These are phyloP conservation scores for Neurospora sp. DNA, from an alignment of 495 filamentous ascomycete genomes.

Conservation along the genomic window DNA sequence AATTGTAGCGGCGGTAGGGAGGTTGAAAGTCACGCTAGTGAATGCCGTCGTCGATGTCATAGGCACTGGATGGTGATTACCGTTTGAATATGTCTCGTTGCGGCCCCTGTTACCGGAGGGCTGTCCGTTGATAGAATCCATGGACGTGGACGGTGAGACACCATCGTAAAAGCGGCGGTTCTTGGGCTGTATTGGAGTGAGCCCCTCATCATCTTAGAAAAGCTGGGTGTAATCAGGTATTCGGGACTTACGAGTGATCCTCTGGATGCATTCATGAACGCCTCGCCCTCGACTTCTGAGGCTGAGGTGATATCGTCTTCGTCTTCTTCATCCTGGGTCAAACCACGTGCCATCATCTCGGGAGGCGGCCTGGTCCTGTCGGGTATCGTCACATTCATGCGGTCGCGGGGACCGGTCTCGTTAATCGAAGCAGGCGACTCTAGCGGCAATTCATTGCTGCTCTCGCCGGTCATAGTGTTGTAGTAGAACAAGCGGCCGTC, in stretches of 20 bases:
- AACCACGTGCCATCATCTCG: slow-evolving; percentile 83
- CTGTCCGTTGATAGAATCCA: slow-evolving; percentile 69
- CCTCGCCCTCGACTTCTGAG: slow-evolving; percentile 70
- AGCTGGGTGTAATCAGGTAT: background rate
- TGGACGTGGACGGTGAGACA: slow-evolving; percentile 80
- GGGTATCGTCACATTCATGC: slow-evolving; percentile 77
- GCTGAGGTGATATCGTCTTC: slow-evolving; percentile 66
- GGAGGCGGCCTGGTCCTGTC: slow-evolving; percentile 84
- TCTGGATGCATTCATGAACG: slow-evolving; percentile 36
- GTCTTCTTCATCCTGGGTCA: slow-evolving; percentile 74
- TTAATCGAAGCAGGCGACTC: slow-evolving; percentile 75
- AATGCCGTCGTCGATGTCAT: slow-evolving; percentile 59
- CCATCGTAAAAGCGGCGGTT: slow-evolving; percentile 62
- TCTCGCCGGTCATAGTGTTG: slow-evolving; percentile 90
- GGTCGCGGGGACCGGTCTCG: slow-evolving; percentile 79
- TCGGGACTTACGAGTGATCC: slow-evolving; percentile 39
- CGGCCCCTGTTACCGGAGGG: slow-evolving; percentile 39
- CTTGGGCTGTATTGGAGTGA: slow-evolving; percentile 29
- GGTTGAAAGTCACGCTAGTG: slow-evolving; percentile 46
- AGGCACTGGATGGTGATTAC: slow-evolving; percentile 37
- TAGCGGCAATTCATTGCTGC: slow-evolving; percentile 84
- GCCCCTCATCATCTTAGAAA: background rate
- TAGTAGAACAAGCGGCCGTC: slow-evolving; percentile 95
- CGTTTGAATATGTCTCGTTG: slow-evolving; percentile 38
- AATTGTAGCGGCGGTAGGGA: slow-evolving; percentile 49